Percentiles rank a stretch among this genome's conserved stretches.
These are phyloP conservation scores for Cercospora berteroae DNA, from an alignment of 2,329 filamentous ascomycete species.

Conservation along the genomic window DNA sequence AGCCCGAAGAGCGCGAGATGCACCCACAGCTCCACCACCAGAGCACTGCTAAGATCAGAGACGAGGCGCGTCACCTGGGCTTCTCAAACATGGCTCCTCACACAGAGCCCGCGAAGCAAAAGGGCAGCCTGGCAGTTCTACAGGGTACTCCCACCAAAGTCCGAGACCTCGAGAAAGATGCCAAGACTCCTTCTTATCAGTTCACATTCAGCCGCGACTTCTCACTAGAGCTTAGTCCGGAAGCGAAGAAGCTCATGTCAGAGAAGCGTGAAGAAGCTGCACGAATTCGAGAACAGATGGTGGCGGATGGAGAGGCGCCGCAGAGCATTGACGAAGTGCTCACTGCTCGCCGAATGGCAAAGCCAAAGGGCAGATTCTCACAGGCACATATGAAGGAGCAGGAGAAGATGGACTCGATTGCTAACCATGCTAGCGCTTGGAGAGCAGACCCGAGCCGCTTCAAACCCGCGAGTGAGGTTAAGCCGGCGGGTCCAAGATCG, in stretches of 20 bases:
- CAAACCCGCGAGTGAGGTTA: constrained; percentile 10
- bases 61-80: constrained; percentile 77
- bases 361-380: constrained; percentile 80
- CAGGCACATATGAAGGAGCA: constrained; percentile 84
- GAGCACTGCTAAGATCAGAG: constrained; percentile 70
- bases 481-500: constrained; percentile 35
- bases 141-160: constrained; percentile 61
- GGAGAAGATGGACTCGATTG: constrained; percentile 97
- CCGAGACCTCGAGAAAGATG: constrained; percentile 33
- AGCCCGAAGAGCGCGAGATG: constrained; percentile 79
- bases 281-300: constrained; percentile 67
- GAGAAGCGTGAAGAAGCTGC: constrained; percentile 71
- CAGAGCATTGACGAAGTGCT: constrained; percentile 42
- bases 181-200: constrained; percentile 61
- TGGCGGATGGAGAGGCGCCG: constrained; percentile 58
- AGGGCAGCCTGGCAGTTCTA: constrained; percentile 43
- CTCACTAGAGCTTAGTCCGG: constrained; percentile 59
- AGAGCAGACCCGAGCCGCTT: constrained; percentile 41
- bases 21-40: constrained; percentile 80
- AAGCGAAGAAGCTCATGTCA: constrained; percentile 59
- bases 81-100: constrained; percentile 72
- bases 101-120: constrained; percentile 47
- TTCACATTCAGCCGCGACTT: constrained; percentile 60
- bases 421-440: constrained; percentile 77
- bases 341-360: constrained; percentile 68